phyloP scores from a whole-genome alignment of 2,329 filamentous ascomycete species.

The Colletotrichum shisoi region DNA sequence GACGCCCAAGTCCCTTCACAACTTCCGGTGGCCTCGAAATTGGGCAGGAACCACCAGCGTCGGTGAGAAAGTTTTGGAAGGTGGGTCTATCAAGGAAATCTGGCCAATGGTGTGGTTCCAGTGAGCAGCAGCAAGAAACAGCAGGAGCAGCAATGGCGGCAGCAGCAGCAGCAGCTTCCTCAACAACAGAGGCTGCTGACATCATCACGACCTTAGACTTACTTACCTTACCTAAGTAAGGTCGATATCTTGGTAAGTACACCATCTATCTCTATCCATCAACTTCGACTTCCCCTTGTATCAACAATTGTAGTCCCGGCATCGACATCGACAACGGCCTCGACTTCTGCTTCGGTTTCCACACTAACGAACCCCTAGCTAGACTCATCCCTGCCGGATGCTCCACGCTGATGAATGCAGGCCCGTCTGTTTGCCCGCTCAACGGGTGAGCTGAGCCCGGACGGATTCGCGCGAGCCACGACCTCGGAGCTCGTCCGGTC shows the following conservation, averaged over 20 bases:
- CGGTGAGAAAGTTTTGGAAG: neutral
- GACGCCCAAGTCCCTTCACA: neutral
- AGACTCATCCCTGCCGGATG: too few species aligned
- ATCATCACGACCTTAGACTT: constrained; percentile 7
- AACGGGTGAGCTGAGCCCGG: constrained; percentile 70
- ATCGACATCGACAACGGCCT: neutral
- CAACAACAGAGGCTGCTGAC: constrained; percentile 4
- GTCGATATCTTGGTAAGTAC: too few species aligned
- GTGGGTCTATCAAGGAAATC: neutral
- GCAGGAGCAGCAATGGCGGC: neutral
- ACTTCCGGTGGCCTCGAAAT: neutral
- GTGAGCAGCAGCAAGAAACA: too few species aligned
- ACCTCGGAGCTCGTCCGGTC: constrained; percentile 71
- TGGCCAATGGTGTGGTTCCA: neutral
- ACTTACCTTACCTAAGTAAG: too few species aligned
- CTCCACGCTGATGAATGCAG: constrained; percentile 65
- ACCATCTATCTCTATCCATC: too few species aligned
- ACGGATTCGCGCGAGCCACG: constrained; percentile 70
- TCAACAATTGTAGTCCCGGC: too few species aligned
- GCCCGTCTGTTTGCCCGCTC: constrained; percentile 79
- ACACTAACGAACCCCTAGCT: too few species aligned
- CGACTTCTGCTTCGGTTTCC: too few species aligned
- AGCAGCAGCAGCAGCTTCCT: neutral
- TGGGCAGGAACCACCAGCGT: constrained; percentile 10
- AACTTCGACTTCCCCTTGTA: too few species aligned